A percentile compares a stretch with the other conserved stretches of the same genome.
These are phyloP conservation scores for Plenodomus lindquistii DNA, from an alignment of 2,329 filamentous ascomycete genomes.

Conservation along the genomic window DNA sequence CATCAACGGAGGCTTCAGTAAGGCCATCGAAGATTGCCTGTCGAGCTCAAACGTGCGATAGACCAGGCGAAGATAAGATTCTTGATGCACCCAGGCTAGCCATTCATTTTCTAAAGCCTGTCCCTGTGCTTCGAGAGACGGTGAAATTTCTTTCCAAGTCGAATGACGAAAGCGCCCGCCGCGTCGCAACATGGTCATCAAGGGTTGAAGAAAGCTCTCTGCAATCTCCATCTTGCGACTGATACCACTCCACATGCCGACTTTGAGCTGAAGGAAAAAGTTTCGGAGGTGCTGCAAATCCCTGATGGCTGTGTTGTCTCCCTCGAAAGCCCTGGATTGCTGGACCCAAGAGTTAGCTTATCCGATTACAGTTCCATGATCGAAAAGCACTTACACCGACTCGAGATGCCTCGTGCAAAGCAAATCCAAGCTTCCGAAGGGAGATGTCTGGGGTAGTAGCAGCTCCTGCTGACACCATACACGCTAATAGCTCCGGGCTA, in stretches of 20 bases:
- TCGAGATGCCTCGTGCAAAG: conserved; percentile 54
- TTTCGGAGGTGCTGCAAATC: conserved; percentile 58
- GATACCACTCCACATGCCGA: conserved; percentile 63
- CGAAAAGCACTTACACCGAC: conserved; percentile 40
- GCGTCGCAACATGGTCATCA: conserved; percentile 60
- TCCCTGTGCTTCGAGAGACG: conserved; percentile 60
- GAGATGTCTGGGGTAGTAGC: conserved; percentile 59
- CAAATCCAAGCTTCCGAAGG: conserved; percentile 63
- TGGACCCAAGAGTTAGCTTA: background rate
- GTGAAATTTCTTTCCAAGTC: conserved; percentile 56
- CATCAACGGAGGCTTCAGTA: conserved; percentile 66
- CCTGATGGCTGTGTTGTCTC: conserved; percentile 55
- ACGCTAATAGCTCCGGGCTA: conserved; percentile 63
- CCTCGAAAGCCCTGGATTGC: conserved; percentile 44
- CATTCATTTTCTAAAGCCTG: conserved; percentile 66
- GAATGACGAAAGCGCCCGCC: conserved; percentile 63
- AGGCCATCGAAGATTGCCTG: conserved; percentile 68
- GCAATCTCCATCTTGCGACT: conserved; percentile 63
- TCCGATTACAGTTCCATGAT: background rate
- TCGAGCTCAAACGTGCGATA: conserved; percentile 69
- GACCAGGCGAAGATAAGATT: conserved; percentile 70
- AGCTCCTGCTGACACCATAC: conserved; percentile 65
- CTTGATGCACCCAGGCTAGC: conserved; percentile 65
- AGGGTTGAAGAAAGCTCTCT: conserved; percentile 60
- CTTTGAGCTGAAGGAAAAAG: conserved; percentile 55